Conservation (phyloP, 129 eudicot species). For the Tanacetum coccineum region DNA sequence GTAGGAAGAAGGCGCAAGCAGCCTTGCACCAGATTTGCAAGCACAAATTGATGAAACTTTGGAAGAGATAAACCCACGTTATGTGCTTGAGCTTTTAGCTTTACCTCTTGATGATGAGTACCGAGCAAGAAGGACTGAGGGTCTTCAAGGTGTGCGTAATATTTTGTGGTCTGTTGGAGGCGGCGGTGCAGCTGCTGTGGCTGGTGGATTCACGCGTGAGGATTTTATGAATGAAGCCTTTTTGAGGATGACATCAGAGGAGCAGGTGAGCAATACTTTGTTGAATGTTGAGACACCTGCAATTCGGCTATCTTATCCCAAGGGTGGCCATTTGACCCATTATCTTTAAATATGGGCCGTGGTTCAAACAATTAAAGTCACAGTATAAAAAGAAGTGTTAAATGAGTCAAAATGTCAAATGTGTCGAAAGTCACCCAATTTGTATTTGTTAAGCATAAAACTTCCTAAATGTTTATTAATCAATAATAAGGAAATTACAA, state of each 20-base stretch:
- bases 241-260: conserved; percentile 75
- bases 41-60: conserved; percentile 95
- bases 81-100: conserved; percentile 85
- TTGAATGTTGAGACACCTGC: not conserved
- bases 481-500: no score
- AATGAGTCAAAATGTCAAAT: not conserved
- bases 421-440: not conserved
- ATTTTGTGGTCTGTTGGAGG: conserved; percentile 98
- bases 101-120: conserved; percentile 75
- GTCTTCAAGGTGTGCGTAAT: conserved; percentile 92
- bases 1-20: conserved; percentile 98
- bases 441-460: not conserved
- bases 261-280: conserved; percentile 58
- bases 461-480: no score
- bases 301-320: not conserved
- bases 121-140: conserved; percentile 69
- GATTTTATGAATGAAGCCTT: conserved; percentile 95
- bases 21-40: conserved; percentile 93
- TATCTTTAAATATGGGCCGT: no score
- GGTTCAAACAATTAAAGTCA: no score
- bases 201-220: conserved; percentile 95
- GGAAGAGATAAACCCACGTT: conserved; percentile 88
- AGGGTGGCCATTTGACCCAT: not conserved
- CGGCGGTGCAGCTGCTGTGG: conserved; percentile 93
- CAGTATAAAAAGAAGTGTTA: no score